Conservation (phyloP, 192 early-diverging fungal genomes). For the Chytriomyces confervae region DNA sequence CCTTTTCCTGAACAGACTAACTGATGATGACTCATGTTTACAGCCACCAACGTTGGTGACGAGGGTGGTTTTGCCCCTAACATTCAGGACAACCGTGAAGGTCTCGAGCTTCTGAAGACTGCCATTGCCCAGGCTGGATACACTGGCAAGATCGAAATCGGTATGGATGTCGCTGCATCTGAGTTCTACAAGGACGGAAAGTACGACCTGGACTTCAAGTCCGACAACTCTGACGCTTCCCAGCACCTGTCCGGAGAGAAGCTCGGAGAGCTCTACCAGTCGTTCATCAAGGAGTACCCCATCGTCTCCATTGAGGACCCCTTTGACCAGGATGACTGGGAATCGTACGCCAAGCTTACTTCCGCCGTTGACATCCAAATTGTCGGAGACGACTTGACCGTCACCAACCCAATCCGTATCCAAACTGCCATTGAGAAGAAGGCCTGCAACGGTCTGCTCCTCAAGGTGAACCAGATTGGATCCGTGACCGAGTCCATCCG, state of each 20-base stretch:
- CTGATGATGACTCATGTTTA: slow-evolving; percentile 3
- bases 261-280: slow-evolving; percentile 85
- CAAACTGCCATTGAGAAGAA: slow-evolving; percentile 89
- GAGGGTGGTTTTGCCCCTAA: slow-evolving; percentile 99
- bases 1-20: background rate
- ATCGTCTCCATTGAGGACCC: slow-evolving; percentile 98
- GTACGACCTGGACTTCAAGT: slow-evolving; percentile 99
- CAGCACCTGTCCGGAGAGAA: slow-evolving; percentile 75
- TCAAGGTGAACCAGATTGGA: slow-evolving; percentile 99
- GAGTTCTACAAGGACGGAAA: slow-evolving; percentile 96
- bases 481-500: slow-evolving; percentile 93
- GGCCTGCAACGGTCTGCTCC: slow-evolving; percentile 90
- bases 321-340: slow-evolving; percentile 99
- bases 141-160: slow-evolving; percentile 95
- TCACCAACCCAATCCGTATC: slow-evolving; percentile 96
- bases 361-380: slow-evolving; percentile 72
- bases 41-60: slow-evolving; percentile 97
- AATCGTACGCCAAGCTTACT: slow-evolving; percentile 84
- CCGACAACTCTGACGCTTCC: slow-evolving; percentile 77
- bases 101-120: slow-evolving; percentile 85
- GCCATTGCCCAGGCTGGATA: slow-evolving; percentile 96
- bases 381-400: slow-evolving; percentile 97
- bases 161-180: slow-evolving; percentile 97
- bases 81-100: slow-evolving; percentile 96
- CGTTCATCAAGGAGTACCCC: slow-evolving; percentile 78